Conservation (phyloP, 2,329 filamentous ascomycete genomes). For the Sclerotiophoma versabilis region DNA sequence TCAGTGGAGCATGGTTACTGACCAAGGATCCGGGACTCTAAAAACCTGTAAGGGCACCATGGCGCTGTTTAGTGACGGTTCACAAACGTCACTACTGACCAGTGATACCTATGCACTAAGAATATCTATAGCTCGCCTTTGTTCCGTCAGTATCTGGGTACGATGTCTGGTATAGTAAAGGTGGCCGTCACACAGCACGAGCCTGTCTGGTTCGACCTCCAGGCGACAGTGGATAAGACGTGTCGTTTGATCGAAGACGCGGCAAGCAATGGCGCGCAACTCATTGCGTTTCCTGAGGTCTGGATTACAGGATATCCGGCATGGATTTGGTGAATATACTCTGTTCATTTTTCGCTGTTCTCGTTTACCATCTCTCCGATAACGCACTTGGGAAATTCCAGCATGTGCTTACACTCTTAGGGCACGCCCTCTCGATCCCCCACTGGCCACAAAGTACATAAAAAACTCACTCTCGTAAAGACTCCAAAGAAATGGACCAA, state of each 20-base stretch:
- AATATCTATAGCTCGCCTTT: too few species aligned
- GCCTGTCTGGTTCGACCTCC: constrained; percentile 67
- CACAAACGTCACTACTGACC: neutral
- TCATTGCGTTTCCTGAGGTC: constrained; percentile 60
- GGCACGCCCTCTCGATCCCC: constrained; percentile 52
- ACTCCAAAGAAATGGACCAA: constrained; percentile 53
- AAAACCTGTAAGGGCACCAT: neutral
- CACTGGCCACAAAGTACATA: constrained; percentile 52
- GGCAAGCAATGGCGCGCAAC: constrained; percentile 59
- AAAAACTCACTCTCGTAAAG: constrained; percentile 52
- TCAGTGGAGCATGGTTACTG: neutral
- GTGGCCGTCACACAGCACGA: constrained; percentile 65
- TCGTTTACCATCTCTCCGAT: too few species aligned
- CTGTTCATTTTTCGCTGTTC: neutral
- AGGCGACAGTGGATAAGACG: constrained; percentile 63
- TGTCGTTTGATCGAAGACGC: constrained; percentile 64
- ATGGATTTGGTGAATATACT: constrained; percentile 54
- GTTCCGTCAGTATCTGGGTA: neutral
- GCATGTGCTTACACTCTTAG: constrained; percentile 31
- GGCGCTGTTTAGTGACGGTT: neutral
- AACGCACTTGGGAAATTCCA: too few species aligned
- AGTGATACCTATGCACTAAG: too few species aligned
- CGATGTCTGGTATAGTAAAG: constrained; percentile 13
- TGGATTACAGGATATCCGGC: constrained; percentile 56
- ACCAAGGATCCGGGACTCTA: neutral